Conservation (phyloP, 768 basidiomycete species). For the Cantharellus anzutake region DNA sequence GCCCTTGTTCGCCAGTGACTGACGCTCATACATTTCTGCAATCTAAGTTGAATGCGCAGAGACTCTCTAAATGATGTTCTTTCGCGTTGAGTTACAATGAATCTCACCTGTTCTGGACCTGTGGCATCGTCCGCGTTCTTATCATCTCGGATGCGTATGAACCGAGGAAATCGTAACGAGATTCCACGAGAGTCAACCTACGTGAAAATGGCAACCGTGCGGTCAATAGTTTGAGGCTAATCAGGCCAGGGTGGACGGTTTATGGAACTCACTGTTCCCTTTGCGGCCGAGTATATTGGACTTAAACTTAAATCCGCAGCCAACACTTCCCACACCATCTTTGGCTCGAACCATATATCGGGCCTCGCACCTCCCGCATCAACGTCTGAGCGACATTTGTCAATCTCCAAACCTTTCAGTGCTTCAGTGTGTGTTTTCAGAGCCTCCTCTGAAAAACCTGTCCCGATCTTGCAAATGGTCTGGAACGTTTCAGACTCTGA, state of each 20-base stretch:
- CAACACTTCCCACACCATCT: constrained; percentile 94
- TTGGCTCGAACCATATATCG: constrained; percentile 95
- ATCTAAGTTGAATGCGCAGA: constrained; percentile 28
- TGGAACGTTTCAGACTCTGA: constrained; percentile 86
- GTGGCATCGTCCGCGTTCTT: constrained; percentile 88
- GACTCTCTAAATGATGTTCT: neutral
- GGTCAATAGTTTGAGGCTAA: neutral
- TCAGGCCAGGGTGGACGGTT: neutral
- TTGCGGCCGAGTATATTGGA: constrained; percentile 88
- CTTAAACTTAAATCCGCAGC: constrained; percentile 93
- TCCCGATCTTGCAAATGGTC: constrained; percentile 98
- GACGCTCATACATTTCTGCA: constrained; percentile 85
- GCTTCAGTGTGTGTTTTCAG: constrained; percentile 63
- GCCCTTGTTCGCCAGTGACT: constrained; percentile 65
- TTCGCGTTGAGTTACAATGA: neutral
- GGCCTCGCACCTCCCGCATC: constrained; percentile 88
- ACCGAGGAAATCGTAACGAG: constrained; percentile 90
- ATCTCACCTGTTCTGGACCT: constrained; percentile 67
- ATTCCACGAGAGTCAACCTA: constrained; percentile 82
- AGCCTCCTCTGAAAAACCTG: constrained; percentile 89
- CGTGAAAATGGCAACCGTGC: neutral
- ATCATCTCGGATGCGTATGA: constrained; percentile 82
- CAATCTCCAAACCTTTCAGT: constrained; percentile 58
- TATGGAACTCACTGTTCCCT: constrained; percentile 49
- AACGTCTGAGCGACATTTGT: constrained; percentile 58